These are phyloP conservation scores for Aspergillus spinulosporus DNA, from an alignment of 2,329 filamentous ascomycete species.

Conservation along the genomic window DNA sequence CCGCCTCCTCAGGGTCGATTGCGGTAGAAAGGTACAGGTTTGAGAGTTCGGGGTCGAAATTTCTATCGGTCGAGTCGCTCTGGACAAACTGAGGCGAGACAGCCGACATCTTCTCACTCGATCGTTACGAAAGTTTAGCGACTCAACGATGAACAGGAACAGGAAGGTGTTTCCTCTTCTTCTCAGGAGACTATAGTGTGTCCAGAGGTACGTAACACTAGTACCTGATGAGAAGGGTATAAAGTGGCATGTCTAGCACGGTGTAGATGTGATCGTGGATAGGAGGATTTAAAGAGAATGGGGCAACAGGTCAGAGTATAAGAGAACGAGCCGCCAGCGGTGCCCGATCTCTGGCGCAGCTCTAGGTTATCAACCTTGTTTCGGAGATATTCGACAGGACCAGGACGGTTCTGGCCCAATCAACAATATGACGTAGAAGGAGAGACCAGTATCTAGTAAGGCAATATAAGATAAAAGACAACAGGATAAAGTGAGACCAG, in stretches of 20 bases:
- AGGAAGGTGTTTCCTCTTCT: neutral
- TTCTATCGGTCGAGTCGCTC: constrained; percentile 29
- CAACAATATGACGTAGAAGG: constrained; percentile 6
- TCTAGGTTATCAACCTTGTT: constrained; percentile 3
- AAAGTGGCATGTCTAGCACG: constrained; percentile 6
- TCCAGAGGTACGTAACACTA: neutral
- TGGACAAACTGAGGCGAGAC: constrained; percentile 25
- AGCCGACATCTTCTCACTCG: constrained; percentile 22
- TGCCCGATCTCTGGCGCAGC: constrained; percentile 6
- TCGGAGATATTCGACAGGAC: neutral
- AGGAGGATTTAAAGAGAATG: neutral
- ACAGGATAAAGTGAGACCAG: constrained; percentile 5
- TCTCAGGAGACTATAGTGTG: neutral
- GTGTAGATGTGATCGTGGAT: neutral
- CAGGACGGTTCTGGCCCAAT: neutral
- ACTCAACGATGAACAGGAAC: neutral
- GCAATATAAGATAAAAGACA: neutral
- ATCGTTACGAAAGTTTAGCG: neutral
- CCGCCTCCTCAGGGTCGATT: constrained; percentile 40
- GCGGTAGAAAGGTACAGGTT: constrained; percentile 42
- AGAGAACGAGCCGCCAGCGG: neutral
- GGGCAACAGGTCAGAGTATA: constrained; percentile 5
- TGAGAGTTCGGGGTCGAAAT: constrained; percentile 34
- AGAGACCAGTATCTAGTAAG: neutral
- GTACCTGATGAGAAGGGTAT: neutral